These are phyloP conservation scores for Debaryomyces singareniensis DNA, from an alignment of 1,139 yeast species.

Conservation along the genomic window DNA sequence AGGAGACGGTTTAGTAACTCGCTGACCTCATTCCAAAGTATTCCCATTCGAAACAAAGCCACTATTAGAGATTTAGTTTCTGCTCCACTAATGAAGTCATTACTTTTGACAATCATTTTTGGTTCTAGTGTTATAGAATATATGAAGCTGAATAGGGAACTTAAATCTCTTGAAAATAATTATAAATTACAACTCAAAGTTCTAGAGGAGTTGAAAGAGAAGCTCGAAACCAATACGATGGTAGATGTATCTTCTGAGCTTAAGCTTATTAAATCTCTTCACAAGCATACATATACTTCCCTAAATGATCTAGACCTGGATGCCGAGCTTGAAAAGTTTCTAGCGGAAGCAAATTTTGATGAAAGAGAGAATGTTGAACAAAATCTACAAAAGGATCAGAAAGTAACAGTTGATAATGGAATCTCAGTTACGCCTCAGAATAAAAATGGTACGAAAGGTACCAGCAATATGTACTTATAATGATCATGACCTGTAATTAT, in stretches of 20 bases:
- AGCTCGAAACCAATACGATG: conserved; percentile 23
- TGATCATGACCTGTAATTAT: no score
- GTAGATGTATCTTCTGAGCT: conserved; percentile 35
- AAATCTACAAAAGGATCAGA: no score
- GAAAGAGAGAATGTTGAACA: no score
- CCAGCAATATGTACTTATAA: no score
- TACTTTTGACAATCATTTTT: conserved; percentile 31
- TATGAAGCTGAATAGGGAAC: conserved; percentile 27
- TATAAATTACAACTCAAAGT: conserved; percentile 27
- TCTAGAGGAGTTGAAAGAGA: conserved; percentile 23
- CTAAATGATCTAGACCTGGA: conserved; percentile 36
- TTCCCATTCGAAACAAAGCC: conserved; percentile 8
- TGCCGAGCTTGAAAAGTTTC: conserved; percentile 30
- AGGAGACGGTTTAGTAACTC: no score
- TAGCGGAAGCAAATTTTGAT: conserved; percentile 26
- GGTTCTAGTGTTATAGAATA: conserved; percentile 37
- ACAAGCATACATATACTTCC: conserved; percentile 24
- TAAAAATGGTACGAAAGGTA: no score
- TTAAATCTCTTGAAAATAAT: conserved; percentile 23
- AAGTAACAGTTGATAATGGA: no score
- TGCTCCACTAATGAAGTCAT: conserved; percentile 34
- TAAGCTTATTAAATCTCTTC: conserved; percentile 29
- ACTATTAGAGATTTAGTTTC: conserved; percentile 15
- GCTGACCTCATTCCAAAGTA: no score
- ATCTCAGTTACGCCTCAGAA: no score